phyloP scores from a whole-genome alignment of 1,284 basidiomycete species.

The Afroboletus lepidellus region DNA sequence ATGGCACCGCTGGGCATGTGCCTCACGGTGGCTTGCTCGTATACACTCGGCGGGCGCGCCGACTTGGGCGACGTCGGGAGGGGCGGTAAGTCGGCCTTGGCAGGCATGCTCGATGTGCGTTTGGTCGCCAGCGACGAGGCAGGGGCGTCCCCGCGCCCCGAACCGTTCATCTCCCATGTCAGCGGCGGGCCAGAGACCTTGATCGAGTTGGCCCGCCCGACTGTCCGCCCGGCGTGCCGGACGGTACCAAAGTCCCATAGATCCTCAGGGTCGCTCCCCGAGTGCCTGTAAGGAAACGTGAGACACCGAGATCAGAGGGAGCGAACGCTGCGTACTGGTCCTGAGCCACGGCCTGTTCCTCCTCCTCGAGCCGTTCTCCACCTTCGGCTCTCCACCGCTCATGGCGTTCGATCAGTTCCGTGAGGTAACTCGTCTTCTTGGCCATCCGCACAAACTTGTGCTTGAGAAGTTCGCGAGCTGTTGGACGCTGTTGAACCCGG shows the following conservation, averaged over 20 bases:
- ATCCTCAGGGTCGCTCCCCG: conserved; percentile 71
- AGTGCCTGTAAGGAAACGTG: conserved; percentile 39
- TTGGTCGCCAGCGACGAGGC: conserved; percentile 35
- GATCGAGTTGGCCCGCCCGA: conserved; percentile 59
- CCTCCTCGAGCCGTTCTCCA: conserved; percentile 74
- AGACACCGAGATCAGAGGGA: conserved; percentile 4
- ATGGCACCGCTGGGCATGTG: conserved; percentile 41
- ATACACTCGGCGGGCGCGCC: conserved; percentile 41
- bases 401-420: conserved; percentile 92
- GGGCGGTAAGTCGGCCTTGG: conserved; percentile 62
- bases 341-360: conserved; percentile 57
- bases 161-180: conserved; percentile 75
- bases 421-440: conserved; percentile 91
- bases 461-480: conserved; percentile 91
- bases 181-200: conserved; percentile 63
- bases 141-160: conserved; percentile 39
- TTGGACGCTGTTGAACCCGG: conserved; percentile 65
- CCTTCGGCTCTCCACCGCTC: conserved; percentile 93
- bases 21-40: conserved; percentile 67
- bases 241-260: conserved; percentile 96
- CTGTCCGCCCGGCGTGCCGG: conserved; percentile 63
- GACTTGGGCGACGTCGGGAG: conserved; percentile 25
- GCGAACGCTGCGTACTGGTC: conserved; percentile 46
- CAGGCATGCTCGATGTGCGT: conserved; percentile 35
- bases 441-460: conserved; percentile 96